A percentile compares a stretch with the other conserved stretches of the same genome.
Evolutionary conservation across 108 stramenopile genomes (phyloP).

Genomic region (Cyclotella atomus): DNA sequence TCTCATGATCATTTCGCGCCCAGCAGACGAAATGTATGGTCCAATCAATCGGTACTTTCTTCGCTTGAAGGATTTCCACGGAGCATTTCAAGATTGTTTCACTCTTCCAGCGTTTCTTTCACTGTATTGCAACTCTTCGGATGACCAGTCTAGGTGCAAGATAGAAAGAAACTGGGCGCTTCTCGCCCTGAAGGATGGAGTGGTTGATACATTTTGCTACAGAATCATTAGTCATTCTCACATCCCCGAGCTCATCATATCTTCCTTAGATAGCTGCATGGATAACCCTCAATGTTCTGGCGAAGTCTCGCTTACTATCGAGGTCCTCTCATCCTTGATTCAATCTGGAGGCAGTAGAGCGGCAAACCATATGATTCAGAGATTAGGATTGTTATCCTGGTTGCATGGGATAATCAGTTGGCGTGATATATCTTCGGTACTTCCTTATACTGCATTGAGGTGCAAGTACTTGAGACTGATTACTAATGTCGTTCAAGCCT

Average conservation of each 20-base stretch:
- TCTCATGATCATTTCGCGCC: slow-evolving; percentile 61
- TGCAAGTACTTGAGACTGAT: slow-evolving; percentile 41
- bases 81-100: slow-evolving; percentile 80
- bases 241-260: slow-evolving; percentile 77
- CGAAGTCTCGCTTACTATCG: slow-evolving; percentile 41
- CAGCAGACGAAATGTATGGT: slow-evolving; percentile 76
- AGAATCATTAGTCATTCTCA: slow-evolving; percentile 68
- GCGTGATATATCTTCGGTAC: slow-evolving; percentile 31
- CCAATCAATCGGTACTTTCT: slow-evolving; percentile 82
- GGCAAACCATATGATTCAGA: slow-evolving; percentile 42
- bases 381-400: slow-evolving; percentile 52
- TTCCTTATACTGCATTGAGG: slow-evolving; percentile 33
- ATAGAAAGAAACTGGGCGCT: slow-evolving; percentile 79
- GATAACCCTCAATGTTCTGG: slow-evolving; percentile 26
- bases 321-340: slow-evolving; percentile 34
- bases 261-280: slow-evolving; percentile 55
- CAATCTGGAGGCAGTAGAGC: slow-evolving; percentile 39
- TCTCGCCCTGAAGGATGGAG: slow-evolving; percentile 64
- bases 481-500: slow-evolving; percentile 34
- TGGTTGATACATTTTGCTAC: slow-evolving; percentile 68
- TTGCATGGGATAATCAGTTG: slow-evolving; percentile 52
- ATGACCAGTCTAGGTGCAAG: slow-evolving; percentile 55
- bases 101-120: slow-evolving; percentile 81
- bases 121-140: slow-evolving; percentile 75
- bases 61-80: slow-evolving; percentile 63